phyloP scores from a whole-genome alignment of 2,329 filamentous ascomycete species.

The Colletotrichum sp. region DNA sequence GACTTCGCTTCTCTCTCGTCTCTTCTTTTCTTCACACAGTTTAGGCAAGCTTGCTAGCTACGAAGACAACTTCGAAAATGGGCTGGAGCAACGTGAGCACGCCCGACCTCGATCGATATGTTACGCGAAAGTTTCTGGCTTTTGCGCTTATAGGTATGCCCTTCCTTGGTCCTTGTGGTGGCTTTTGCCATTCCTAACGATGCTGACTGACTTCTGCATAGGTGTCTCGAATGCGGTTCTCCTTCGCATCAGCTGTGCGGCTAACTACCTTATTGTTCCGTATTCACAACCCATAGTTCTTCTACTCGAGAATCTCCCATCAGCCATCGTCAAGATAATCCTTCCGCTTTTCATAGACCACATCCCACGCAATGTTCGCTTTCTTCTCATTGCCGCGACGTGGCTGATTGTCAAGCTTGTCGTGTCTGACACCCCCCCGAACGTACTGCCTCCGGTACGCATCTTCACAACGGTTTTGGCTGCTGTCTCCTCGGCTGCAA shows the following conservation, averaged over 20 bases:
- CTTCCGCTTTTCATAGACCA: slow-evolving; percentile 30
- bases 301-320: slow-evolving; percentile 33
- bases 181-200: background rate
- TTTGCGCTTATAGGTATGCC: slow-evolving; percentile 6
- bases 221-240: slow-evolving; percentile 33
- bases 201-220: slow-evolving; percentile 3
- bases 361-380: slow-evolving; percentile 30
- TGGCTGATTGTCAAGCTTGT: slow-evolving; percentile 33
- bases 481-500: slow-evolving; percentile 29
- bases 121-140: background rate
- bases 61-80: too few species aligned
- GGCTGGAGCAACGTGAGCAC: too few species aligned
- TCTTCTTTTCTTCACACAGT: too few species aligned
- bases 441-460: slow-evolving; percentile 33
- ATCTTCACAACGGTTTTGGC: slow-evolving; percentile 31
- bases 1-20: too few species aligned
- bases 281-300: slow-evolving; percentile 34
- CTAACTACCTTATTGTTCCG: slow-evolving; percentile 38
- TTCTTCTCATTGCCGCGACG: slow-evolving; percentile 25
- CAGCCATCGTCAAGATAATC: slow-evolving; percentile 29
- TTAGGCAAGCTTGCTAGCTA: too few species aligned
- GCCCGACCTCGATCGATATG: too few species aligned
- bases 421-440: slow-evolving; percentile 32
- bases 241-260: slow-evolving; percentile 31
- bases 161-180: background rate